Evolutionary conservation across 2,329 filamentous ascomycete genomes (phyloP).

Genomic region (Coniochaeta hoffmannii): DNA sequence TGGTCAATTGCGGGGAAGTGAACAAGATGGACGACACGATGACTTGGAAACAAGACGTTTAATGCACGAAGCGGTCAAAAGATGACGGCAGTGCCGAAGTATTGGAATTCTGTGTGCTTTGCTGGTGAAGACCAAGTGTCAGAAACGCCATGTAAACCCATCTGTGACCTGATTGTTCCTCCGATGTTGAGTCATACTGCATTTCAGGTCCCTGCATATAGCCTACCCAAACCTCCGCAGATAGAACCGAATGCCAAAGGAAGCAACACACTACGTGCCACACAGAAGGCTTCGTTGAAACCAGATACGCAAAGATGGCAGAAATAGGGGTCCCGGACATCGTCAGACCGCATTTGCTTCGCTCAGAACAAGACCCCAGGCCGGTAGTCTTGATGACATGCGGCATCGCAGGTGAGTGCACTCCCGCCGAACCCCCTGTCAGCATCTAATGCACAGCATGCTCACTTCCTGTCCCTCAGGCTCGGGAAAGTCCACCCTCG

Average conservation of each 20-base stretch:
- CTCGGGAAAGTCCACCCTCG: slow-evolving; percentile 21
- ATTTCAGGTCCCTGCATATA: background rate
- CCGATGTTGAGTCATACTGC: background rate
- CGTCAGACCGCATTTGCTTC: background rate
- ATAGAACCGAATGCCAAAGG: background rate
- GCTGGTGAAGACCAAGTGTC: too few species aligned
- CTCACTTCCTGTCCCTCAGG: slow-evolving; percentile 9
- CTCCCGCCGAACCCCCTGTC: background rate
- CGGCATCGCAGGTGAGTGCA: slow-evolving; percentile 17
- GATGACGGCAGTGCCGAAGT: too few species aligned
- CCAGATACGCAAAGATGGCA: background rate
- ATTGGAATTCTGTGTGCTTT: too few species aligned
- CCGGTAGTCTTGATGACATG: slow-evolving; percentile 23
- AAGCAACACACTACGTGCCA: background rate
- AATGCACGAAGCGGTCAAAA: too few species aligned
- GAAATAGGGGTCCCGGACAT: background rate
- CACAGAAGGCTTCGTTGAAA: background rate
- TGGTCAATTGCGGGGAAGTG: too few species aligned
- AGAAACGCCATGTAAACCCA: too few species aligned
- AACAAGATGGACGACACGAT: too few species aligned
- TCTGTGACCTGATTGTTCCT: background rate
- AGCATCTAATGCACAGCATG: background rate
- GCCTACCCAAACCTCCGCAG: background rate
- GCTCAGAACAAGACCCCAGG: slow-evolving; percentile 9
- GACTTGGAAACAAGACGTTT: too few species aligned